Evolutionary conservation across 148 eudicot genomes (phyloP), one percentile per base, ranked within the genome.

Genomic region (Fagopyrum tataricum): DNA sequence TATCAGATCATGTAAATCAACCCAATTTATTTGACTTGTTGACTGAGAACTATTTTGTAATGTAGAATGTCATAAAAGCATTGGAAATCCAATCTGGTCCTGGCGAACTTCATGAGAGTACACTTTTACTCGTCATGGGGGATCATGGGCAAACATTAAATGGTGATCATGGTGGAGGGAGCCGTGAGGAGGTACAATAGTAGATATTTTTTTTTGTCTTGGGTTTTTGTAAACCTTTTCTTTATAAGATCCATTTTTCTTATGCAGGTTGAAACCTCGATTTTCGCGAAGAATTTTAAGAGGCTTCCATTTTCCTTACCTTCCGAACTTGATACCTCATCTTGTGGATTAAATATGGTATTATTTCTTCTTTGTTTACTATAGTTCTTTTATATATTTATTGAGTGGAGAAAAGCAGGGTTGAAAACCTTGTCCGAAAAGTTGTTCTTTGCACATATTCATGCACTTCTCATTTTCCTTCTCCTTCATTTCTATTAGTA

Each of bases 101-200:
- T 15, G 92, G 95, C 79, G 95, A 87, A 74, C 84, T 86, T 53
- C 96, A 96, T 77, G 96, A 96, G 80, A 90, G 92, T 78, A 90
- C 99, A 23, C 83, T 96, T 79, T 87, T 96, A 80, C 87, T 96
- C 75, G 97, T 96, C 72, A 90, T 96, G 94, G 99, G 99, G 79
- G 99, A 96, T 85, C 99, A 96, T 79, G 99, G 96, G 73, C 99
- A 96, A 87, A 96, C 99, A 31, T 20, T 89, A 75, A 92, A 96
- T 79, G 99, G 99, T 39, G 99, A 96, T 84, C 99, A 96, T 78
- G 99, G 99, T 55, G 99, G 97, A 59, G 99, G 99, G 74, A 84
- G 81, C 82, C 85, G 96, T 26, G 96, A 96, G 81, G 99, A 96
- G 97, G 99, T 91, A 67, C 5, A 17, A 10, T 11, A 21, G 9